Base-by-base conservation (phyloP, 208 protist species). In the Trypanosoma brucei region DNA sequence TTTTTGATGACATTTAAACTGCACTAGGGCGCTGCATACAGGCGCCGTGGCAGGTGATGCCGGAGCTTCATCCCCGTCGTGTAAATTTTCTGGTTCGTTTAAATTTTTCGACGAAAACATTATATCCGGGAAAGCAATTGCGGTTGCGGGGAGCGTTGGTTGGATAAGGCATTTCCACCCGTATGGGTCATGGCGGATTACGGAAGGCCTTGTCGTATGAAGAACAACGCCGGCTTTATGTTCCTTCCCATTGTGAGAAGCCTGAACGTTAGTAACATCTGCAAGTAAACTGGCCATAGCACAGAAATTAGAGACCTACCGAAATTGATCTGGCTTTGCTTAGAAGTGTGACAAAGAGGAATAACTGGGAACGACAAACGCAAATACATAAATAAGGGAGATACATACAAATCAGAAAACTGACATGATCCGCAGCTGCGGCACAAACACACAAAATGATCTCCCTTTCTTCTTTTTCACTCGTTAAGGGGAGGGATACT, bases 1-100 rank as follows among this genome's bases (percentile, higher is more conserved):
- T 11, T 69, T 76, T 59, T 91, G 86, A 53, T 88, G 84, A 68
- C 90, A 92, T 59, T 95, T 95, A 65, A 95, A 95, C 72, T 95
- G 86, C 0, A 95, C 75, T 11, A 94, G 62, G 0, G 75, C 76
- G 38, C 65, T 81, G 65, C 83, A 87, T 34, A 83, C 57, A 11
- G 68, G 64, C 13, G 73, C 64, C 0, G 54, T 70, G 0, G 46
- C 51, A 0, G 75, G 66, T 3, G 75, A 63, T 6, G 75, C 46
- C 33, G 70, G 67, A 34, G 73, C 67, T 13, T 83, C 70, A 6
- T 85, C 80, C 36, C 63, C 78, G 22, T 78, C 81, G 3, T 68
- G 37, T 52, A 81, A 76, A 14, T 78, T 48, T 31, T 89, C 78
- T 37, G 79, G 68, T 54, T 22, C 36, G 8, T 33, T 34, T 51